phyloP scores from a whole-genome alignment of 257 asterid species.

The Solanum rostratum region DNA sequence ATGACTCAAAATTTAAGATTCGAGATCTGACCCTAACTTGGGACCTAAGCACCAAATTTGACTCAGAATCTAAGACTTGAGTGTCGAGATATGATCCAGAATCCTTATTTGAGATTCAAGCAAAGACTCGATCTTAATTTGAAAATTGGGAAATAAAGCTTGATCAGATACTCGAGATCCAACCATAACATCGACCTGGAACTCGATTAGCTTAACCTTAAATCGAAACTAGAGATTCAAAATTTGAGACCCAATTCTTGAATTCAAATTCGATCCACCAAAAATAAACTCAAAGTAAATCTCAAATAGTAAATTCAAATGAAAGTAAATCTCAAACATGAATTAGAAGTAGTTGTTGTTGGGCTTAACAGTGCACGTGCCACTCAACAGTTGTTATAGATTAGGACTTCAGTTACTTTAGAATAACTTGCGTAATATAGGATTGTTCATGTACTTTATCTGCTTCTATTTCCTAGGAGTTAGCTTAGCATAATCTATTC shows the following conservation, averaged over 20 bases:
- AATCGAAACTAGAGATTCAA: not conserved
- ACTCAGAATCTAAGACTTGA: not conserved
- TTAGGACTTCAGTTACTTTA: not conserved
- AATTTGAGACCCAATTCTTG: too few relatives aligned
- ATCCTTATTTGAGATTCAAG: not conserved
- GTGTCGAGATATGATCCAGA: not conserved
- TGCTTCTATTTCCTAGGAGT: not conserved
- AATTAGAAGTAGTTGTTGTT: too few relatives aligned
- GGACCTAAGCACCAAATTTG: not conserved
- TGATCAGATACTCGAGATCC: not conserved
- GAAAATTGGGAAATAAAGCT: not conserved
- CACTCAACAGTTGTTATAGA: too few relatives aligned
- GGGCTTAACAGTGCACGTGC: too few relatives aligned
- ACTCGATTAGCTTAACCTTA: not conserved
- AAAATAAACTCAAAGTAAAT: too few relatives aligned
- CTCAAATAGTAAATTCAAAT: too few relatives aligned
- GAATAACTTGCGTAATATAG: not conserved
- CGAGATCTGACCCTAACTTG: not conserved
- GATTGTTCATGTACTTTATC: not conserved
- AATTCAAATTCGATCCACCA: not conserved
- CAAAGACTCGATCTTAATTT: not conserved
- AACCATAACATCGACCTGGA: not conserved
- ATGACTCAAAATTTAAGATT: not conserved
- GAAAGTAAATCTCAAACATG: too few relatives aligned
- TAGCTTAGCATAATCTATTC: not conserved